phyloP scores from a whole-genome alignment of 129 eudicot genomes.

The Flaveria ramosissima region DNA sequence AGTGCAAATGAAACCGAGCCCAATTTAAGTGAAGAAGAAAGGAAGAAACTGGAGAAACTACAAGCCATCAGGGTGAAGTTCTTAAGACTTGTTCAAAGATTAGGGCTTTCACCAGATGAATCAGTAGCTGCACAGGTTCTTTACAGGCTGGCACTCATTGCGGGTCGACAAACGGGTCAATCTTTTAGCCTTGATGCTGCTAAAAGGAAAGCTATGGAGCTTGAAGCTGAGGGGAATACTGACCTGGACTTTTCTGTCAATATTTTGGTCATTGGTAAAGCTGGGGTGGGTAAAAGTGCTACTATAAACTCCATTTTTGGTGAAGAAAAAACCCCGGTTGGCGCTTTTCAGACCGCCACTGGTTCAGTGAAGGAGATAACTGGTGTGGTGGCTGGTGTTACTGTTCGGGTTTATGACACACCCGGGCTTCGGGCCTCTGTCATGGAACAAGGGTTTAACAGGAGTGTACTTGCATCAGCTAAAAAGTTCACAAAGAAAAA shows the following conservation, averaged over 20 bases:
- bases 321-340: conserved; percentile 69
- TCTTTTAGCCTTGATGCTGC: conserved; percentile 71
- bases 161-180: conserved; percentile 73
- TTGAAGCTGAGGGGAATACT: conserved; percentile 59
- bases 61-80: conserved; percentile 79
- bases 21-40: conserved; percentile 79
- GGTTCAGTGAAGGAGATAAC: conserved; percentile 54
- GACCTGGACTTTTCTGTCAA: conserved; percentile 68
- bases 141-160: conserved; percentile 73
- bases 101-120: conserved; percentile 79
- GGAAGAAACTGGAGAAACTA: conserved; percentile 74
- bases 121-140: conserved; percentile 85
- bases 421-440: conserved; percentile 85
- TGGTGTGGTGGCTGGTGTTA: conserved; percentile 76
- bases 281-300: conserved; percentile 98
- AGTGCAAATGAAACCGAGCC: conserved; percentile 52
- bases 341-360: conserved; percentile 82
- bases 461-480: conserved; percentile 65
- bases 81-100: conserved; percentile 73
- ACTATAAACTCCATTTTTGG: conserved; percentile 87
- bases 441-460: conserved; percentile 74
- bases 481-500: conserved; percentile 70
- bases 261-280: conserved; percentile 83
- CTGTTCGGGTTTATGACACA: conserved; percentile 71
- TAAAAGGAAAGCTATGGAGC: conserved; percentile 63